Evolutionary conservation across 1,284 basidiomycete genomes (phyloP).

Genomic region (Trichosporon sp.): DNA sequence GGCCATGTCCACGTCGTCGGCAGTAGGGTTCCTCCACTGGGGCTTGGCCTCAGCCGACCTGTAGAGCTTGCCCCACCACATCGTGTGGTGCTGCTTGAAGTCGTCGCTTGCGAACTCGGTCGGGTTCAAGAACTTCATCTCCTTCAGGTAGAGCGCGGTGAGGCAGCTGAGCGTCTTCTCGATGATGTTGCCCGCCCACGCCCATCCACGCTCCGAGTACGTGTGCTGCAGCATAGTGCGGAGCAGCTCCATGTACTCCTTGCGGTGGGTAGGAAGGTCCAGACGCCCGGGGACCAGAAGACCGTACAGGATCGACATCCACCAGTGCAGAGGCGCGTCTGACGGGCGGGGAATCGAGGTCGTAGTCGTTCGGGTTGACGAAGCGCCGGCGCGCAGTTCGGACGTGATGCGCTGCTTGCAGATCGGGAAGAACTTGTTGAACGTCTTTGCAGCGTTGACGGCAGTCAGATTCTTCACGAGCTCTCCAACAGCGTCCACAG

Average conservation of each 20-base stretch:
- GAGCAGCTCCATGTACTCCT: conserved; percentile 58
- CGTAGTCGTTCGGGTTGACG: conserved; percentile 81
- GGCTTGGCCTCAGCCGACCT: conserved; percentile 73
- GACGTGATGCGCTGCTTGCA: conserved; percentile 75
- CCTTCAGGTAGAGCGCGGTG: conserved; percentile 71
- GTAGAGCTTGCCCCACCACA: conserved; percentile 80
- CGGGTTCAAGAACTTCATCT: conserved; percentile 76
- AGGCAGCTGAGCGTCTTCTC: conserved; percentile 73
- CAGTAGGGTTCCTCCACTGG: conserved; percentile 68
- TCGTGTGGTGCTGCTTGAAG: conserved; percentile 67
- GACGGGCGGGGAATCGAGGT: conserved; percentile 76
- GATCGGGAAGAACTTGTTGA: conserved; percentile 74
- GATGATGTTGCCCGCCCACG: conserved; percentile 72
- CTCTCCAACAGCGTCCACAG: conserved; percentile 83
- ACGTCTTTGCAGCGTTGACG: conserved; percentile 69
- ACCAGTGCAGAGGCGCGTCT: conserved; percentile 93
- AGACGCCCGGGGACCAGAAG: conserved; percentile 38
- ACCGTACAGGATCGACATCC: conserved; percentile 40
- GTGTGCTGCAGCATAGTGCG: conserved; percentile 69
- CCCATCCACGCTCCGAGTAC: conserved; percentile 85
- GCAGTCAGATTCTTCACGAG: conserved; percentile 81
- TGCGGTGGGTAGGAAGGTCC: conserved; percentile 26
- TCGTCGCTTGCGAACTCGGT: conserved; percentile 78
- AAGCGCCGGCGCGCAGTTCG: conserved; percentile 86
- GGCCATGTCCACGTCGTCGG: conserved; percentile 66